Evolutionary conservation across 208 protist genomes (phyloP).

Genomic region (Leishmania amazonensis): DNA sequence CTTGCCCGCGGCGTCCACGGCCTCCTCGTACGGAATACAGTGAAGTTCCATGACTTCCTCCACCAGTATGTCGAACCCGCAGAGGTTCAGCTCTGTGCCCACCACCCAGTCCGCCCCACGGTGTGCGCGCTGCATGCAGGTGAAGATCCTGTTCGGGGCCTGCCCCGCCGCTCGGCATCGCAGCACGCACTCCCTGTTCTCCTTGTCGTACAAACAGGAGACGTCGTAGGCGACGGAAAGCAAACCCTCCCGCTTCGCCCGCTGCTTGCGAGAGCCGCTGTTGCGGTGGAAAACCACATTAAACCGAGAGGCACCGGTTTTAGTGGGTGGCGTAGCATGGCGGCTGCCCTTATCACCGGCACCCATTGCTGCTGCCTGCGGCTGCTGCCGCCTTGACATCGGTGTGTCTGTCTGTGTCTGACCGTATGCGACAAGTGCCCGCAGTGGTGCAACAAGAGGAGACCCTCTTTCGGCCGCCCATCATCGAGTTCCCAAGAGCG

Average conservation of each 20-base stretch:
- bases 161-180: slow-evolving; percentile 44
- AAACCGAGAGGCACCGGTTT: slow-evolving; percentile 51
- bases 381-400: not conserved
- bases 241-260: slow-evolving; percentile 44
- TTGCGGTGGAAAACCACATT: slow-evolving; percentile 45
- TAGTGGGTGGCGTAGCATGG: not conserved
- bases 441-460: not conserved
- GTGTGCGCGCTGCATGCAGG: slow-evolving; percentile 52
- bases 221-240: slow-evolving; percentile 53
- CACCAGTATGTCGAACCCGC: slow-evolving; percentile 55
- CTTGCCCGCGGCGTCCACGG: not conserved
- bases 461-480: not conserved
- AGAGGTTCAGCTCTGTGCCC: slow-evolving; percentile 53
- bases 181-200: slow-evolving; percentile 33
- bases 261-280: slow-evolving; percentile 46
- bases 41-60: slow-evolving; percentile 71
- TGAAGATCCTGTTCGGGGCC: slow-evolving; percentile 47
- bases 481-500: not conserved
- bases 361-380: not conserved
- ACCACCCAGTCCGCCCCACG: slow-evolving; percentile 53
- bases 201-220: slow-evolving; percentile 47
- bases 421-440: not conserved
- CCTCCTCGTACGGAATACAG: slow-evolving; percentile 52
- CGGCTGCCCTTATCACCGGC: not conserved
- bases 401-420: not conserved